phyloP scores from a whole-genome alignment of 257 asterid genomes.

The Solanum verrucosum region DNA sequence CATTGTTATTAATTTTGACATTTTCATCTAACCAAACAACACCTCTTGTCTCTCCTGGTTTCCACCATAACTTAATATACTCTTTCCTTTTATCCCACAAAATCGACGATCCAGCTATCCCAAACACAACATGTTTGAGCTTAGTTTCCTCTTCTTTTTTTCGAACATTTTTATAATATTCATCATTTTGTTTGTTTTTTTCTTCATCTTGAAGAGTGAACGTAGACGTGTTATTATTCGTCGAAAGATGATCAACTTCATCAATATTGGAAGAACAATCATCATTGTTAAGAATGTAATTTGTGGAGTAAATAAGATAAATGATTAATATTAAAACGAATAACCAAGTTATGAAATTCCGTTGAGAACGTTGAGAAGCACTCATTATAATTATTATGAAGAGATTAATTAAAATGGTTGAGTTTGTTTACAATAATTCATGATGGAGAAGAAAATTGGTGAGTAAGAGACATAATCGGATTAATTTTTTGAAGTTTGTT shows the following conservation, averaged over 20 bases:
- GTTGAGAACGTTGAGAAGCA: neutral
- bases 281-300: neutral
- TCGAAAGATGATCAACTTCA: neutral
- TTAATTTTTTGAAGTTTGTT: neutral
- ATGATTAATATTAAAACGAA: neutral
- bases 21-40: constrained; percentile 47
- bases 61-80: constrained; percentile 63
- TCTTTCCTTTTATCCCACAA: constrained; percentile 48
- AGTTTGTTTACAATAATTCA: neutral
- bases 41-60: constrained; percentile 46
- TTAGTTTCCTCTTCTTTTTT: constrained; percentile 5
- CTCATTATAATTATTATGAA: neutral
- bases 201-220: neutral
- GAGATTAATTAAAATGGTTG: neutral
- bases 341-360: neutral
- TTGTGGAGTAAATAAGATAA: constrained; percentile 5
- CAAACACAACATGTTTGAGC: constrained; percentile 44
- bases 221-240: neutral
- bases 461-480: constrained; percentile 5
- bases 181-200: neutral
- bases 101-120: constrained; percentile 54
- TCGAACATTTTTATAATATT: neutral
- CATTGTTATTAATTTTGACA: constrained; percentile 16
- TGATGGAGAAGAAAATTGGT: neutral
- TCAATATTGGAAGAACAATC: neutral